Evolutionary conservation across 345 rosid species (phyloP), one percentile per base, ranked within the genome.

Genomic region (Eucalyptus erythrocorys): DNA sequence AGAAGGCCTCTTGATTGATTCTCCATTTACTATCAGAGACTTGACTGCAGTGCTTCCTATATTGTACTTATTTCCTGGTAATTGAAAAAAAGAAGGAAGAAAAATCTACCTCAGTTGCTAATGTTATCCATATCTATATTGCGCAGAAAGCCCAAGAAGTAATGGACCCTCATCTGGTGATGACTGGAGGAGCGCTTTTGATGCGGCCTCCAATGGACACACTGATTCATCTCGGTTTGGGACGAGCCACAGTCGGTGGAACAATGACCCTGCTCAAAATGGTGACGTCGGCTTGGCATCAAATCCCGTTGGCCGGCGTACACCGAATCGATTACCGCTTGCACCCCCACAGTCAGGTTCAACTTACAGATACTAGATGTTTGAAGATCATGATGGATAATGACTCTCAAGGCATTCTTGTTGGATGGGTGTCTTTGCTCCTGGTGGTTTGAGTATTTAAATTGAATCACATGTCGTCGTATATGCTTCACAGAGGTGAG

Each of bases 111-210:
- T 37, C 82, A 71, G 82, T 27, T 71, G 43, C 42, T 71, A 45
- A 71, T 71, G 82, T 37, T 37, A 71, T 71, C 81, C 45, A 37
- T 37, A 71, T 37, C 14, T 32, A 76, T 76, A 76, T 76, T 40
- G 80, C 49, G 86, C 96, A 97, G 99, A 96, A 87, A 94, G 99
- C 92, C 98, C 99, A 7, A 94, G 96, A 93, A 91, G 92, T 48
- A 92, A 88, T 88, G 95, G 93, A 37, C 37, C 91, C 4, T 90
- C 94, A 17, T 76, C 95, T 12, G 97, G 95, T 21, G 99, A 97
- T 71, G 99, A 96, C 90, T 97, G 99, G 99, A 96, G 96, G 91
- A 92, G 94, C 50, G 99, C 99, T 48, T 97, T 97, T 40, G 94
- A 96, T 10, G 94, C 99, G 6, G 98, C 98, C 13, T 99, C 96